Evolutionary conservation across 148 eudicot genomes (phyloP).

Genomic region (Nyssa sinensis): DNA sequence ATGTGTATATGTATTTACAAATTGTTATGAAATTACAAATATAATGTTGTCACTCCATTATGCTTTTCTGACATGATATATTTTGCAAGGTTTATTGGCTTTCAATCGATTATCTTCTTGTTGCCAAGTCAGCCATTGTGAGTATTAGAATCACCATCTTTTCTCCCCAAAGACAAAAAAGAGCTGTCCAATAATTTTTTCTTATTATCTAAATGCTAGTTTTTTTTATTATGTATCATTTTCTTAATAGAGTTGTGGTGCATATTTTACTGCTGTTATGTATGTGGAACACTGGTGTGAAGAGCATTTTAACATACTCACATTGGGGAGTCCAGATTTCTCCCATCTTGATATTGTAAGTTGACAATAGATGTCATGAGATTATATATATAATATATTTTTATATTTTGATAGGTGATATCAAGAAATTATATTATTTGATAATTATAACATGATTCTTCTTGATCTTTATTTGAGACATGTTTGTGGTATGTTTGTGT

Average conservation of each 20-base stretch:
- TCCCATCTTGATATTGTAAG: constrained; percentile 78
- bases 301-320: constrained; percentile 66
- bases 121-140: constrained; percentile 89
- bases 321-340: constrained; percentile 91
- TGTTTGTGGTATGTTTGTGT: background rate
- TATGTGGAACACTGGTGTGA: constrained; percentile 99
- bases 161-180: constrained; percentile 2
- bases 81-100: constrained; percentile 84
- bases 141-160: constrained; percentile 33
- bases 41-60: background rate
- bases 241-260: constrained; percentile 58
- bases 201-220: background rate
- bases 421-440: background rate
- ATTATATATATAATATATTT: too few species aligned
- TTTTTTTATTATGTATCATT: constrained; percentile 10
- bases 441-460: background rate
- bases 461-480: background rate
- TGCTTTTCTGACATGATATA: constrained; percentile 1
- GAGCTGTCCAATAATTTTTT: background rate
- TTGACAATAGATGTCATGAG: constrained; percentile 1
- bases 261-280: constrained; percentile 92
- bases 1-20: background rate
- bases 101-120: constrained; percentile 69
- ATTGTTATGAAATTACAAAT: background rate
- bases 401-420: too few species aligned